phyloP scores from a whole-genome alignment of 495 filamentous ascomycete species.

The Pyrenopolyporus hunteri region DNA sequence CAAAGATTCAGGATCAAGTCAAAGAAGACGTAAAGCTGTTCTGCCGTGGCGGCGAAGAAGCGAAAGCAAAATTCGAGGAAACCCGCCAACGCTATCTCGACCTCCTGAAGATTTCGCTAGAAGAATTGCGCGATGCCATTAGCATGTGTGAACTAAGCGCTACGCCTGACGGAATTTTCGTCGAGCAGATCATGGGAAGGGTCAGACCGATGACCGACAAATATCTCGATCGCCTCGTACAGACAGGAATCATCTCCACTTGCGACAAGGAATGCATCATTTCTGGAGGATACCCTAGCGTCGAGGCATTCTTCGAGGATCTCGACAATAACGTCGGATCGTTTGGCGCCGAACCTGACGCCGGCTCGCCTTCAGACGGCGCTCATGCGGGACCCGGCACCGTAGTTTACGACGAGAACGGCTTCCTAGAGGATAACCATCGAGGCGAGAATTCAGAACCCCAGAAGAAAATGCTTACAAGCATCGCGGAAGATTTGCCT shows the following conservation, averaged over 20 bases:
- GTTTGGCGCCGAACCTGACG: not conserved
- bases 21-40: not conserved
- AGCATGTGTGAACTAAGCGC: not conserved
- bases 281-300: not conserved
- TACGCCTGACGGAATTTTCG: not conserved
- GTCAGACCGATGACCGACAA: slow-evolving; percentile 1
- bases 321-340: not conserved
- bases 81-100: slow-evolving; percentile 4
- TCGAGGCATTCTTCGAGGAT: slow-evolving; percentile 21
- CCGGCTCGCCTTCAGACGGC: not conserved
- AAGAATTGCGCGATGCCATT: slow-evolving; percentile 11
- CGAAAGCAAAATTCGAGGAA: not conserved
- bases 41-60: not conserved
- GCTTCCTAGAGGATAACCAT: slow-evolving; percentile 1
- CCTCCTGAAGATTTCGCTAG: slow-evolving; percentile 1
- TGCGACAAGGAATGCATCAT: slow-evolving; percentile 21
- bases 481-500: too few relatives aligned
- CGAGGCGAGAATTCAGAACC: too few relatives aligned
- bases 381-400: not conserved
- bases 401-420: slow-evolving; percentile 18
- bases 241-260: not conserved
- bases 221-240: slow-evolving; percentile 8
- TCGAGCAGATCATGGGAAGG: slow-evolving; percentile 19
- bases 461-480: not conserved
- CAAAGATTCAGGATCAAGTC: slow-evolving; percentile 4